Evolutionary conservation across 176 grass and related monocot genomes (phyloP).

Genomic region (Cymbopogon citratus): DNA sequence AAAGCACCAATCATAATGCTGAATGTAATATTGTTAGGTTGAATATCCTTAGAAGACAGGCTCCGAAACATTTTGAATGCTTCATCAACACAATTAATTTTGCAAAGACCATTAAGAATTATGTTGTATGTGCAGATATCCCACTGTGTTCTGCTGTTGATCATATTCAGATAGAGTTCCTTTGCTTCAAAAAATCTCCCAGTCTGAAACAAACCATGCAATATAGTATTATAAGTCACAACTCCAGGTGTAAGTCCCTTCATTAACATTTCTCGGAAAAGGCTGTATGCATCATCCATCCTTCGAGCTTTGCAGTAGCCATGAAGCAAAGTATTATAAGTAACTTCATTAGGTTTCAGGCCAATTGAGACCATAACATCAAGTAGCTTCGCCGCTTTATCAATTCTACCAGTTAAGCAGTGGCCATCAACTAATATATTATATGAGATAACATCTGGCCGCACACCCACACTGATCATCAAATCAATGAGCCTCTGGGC

Average conservation of each 20-base stretch:
- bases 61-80: background rate
- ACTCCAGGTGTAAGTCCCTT: background rate
- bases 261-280: background rate
- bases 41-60: background rate
- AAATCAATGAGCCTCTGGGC: background rate
- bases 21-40: background rate
- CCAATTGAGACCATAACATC: background rate
- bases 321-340: constrained; percentile 1
- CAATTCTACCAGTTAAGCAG: background rate
- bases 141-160: background rate
- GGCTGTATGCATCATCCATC: background rate
- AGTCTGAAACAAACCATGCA: background rate
- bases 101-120: background rate
- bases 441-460: background rate
- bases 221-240: background rate
- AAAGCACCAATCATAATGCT: background rate
- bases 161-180: background rate
- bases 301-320: background rate
- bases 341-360: background rate
- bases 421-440: background rate
- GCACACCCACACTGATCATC: background rate
- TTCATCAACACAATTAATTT: background rate
- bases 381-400: background rate
- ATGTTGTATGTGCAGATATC: background rate
- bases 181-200: background rate